Percentiles rank a stretch among this genome's conserved stretches.
These are phyloP conservation scores for Trichoderma pleuroti DNA, from an alignment of 2,329 filamentous ascomycete species.

Conservation along the genomic window DNA sequence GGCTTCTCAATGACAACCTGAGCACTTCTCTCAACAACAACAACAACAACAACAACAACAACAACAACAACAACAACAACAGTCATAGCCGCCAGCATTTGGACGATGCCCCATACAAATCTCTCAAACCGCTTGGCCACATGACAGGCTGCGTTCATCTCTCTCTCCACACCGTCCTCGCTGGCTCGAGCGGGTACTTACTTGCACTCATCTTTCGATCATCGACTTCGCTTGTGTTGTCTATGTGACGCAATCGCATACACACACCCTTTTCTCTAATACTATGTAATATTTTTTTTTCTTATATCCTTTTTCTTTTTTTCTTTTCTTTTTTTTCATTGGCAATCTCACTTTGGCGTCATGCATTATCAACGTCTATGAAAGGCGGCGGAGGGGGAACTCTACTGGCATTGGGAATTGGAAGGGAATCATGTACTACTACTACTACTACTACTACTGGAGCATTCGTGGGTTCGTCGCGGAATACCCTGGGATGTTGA, in stretches of 20 bases:
- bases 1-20: neutral
- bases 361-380: conserved; percentile 13
- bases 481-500: conserved; percentile 21
- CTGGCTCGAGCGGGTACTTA: conserved; percentile 26
- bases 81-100: conserved; percentile 2
- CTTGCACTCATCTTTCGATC: conserved; percentile 5
- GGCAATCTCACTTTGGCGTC: conserved; percentile 8
- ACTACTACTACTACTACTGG: conserved; percentile 7
- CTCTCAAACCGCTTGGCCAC: conserved; percentile 18
- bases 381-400: neutral
- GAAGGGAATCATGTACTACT: conserved; percentile 9
- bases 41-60: too few species aligned
- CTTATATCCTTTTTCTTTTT: neutral
- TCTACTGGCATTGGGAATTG: conserved; percentile 15
- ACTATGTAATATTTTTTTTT: conserved; percentile 5
- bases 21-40: neutral
- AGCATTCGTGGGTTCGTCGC: conserved; percentile 19
- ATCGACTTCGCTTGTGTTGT: conserved; percentile 9
- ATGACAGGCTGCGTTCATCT: conserved; percentile 20
- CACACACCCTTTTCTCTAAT: conserved; percentile 2
- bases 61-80: conserved; percentile 6
- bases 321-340: neutral
- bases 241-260: conserved; percentile 4
- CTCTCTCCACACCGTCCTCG: conserved; percentile 21
- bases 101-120: conserved; percentile 5